These are phyloP conservation scores for Leptodermis oblonga DNA, from an alignment of 257 asterid species.

Conservation along the genomic window DNA sequence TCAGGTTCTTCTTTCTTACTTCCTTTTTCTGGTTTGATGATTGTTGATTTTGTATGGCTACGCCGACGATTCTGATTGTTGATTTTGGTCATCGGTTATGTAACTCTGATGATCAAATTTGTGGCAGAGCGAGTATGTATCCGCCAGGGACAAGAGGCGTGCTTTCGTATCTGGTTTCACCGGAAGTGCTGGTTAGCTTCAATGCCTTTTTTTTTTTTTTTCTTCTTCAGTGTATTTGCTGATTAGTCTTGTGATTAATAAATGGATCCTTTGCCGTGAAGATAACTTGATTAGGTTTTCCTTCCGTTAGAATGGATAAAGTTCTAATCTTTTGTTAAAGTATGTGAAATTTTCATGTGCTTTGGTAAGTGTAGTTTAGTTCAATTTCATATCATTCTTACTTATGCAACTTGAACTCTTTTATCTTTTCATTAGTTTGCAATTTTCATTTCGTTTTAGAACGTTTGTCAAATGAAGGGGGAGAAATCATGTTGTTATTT, in stretches of 20 bases:
- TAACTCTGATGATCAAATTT: background rate
- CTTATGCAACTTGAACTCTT: background rate
- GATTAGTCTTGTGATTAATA: background rate
- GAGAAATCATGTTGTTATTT: background rate
- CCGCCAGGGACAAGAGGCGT: conserved; percentile 85
- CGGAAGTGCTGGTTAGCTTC: conserved; percentile 81
- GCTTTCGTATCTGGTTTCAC: conserved; percentile 84
- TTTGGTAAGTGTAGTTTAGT: background rate
- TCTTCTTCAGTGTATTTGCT: background rate
- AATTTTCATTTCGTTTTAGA: background rate
- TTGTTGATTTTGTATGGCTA: background rate
- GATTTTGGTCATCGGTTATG: background rate
- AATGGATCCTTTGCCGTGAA: no score
- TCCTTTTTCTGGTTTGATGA: background rate
- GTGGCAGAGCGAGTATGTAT: conserved; percentile 89
- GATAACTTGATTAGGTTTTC: background rate
- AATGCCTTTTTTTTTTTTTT: conserved; percentile 4
- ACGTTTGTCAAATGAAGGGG: background rate
- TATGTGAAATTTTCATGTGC: background rate
- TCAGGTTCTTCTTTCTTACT: conserved; percentile 48
- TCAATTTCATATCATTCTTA: background rate
- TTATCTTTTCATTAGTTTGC: no score
- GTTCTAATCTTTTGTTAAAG: background rate
- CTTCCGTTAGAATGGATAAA: background rate
- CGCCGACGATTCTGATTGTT: background rate